Conservation (phyloP, 305 asterid genomes). For the Fraxinus nigra region DNA sequence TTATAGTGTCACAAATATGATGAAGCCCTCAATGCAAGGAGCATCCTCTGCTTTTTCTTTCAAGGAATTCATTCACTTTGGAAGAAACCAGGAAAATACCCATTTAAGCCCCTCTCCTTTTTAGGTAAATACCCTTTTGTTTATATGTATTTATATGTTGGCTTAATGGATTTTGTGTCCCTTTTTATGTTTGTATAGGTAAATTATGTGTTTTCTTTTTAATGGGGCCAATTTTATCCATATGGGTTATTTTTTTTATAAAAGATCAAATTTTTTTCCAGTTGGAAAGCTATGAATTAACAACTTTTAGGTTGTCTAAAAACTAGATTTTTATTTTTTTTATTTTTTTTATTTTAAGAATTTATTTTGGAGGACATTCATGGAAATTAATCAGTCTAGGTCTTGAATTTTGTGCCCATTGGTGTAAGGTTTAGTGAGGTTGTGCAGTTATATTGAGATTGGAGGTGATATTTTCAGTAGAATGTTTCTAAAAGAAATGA, state of each 20-base stretch:
- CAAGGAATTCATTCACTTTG: constrained; percentile 53
- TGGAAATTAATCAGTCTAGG: not conserved
- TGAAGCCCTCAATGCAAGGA: constrained; percentile 33
- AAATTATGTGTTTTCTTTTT: not conserved
- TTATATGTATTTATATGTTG: not conserved
- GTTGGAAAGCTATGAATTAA: not conserved
- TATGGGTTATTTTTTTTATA: not conserved
- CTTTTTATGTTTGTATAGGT: not conserved
- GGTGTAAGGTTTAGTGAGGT: constrained; percentile 2
- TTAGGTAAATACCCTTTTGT: constrained; percentile 42
- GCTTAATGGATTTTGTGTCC: not conserved
- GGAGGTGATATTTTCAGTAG: not conserved
- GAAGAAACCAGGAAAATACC: constrained; percentile 53
- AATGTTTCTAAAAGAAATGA: not conserved
- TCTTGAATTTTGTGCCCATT: not conserved
- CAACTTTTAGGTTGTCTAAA: not conserved
- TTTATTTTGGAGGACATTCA: not conserved
- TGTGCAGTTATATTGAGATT: not conserved
- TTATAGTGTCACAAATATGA: constrained; percentile 6
- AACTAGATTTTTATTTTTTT: not conserved
- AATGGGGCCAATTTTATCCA: not conserved
- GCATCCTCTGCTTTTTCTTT: constrained; percentile 46
- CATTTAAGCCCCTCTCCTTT: constrained; percentile 50
- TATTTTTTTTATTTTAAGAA: not conserved
- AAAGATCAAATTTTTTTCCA: not conserved